phyloP scores from a whole-genome alignment of 139 green algal species.

The Micromonas pusilla region DNA sequence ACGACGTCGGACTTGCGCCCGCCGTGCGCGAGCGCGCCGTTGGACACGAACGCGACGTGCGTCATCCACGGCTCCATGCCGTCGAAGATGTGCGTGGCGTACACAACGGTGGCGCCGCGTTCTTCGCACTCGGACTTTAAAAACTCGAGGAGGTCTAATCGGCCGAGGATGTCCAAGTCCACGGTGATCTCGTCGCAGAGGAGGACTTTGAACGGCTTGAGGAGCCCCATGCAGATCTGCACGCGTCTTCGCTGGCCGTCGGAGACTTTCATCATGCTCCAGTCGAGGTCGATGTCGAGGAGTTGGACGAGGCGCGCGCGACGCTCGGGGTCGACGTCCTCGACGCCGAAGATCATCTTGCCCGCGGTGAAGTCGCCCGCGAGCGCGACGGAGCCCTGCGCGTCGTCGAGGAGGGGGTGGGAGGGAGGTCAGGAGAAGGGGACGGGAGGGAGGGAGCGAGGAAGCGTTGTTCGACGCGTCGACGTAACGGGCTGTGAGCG shows the following conservation, averaged over 20 bases:
- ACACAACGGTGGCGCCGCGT: slow-evolving; percentile 67
- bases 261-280: slow-evolving; percentile 74
- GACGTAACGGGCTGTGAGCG: not conserved
- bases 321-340: slow-evolving; percentile 31
- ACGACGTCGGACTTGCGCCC: slow-evolving; percentile 41
- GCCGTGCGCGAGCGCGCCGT: slow-evolving; percentile 13
- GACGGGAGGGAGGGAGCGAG: not conserved
- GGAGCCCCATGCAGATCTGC: slow-evolving; percentile 76
- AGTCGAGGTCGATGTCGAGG: slow-evolving; percentile 77
- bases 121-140: slow-evolving; percentile 66
- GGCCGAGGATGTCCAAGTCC: slow-evolving; percentile 92
- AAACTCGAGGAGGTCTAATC: slow-evolving; percentile 81
- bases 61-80: slow-evolving; percentile 89
- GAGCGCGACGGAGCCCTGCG: slow-evolving; percentile 78
- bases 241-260: slow-evolving; percentile 86
- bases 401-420: not conserved
- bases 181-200: slow-evolving; percentile 90
- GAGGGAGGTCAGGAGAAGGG: not conserved
- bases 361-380: slow-evolving; percentile 81
- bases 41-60: slow-evolving; percentile 77
- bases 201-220: slow-evolving; percentile 54
- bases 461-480: not conserved
- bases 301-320: slow-evolving; percentile 43
- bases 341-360: slow-evolving; percentile 72
- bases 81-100: slow-evolving; percentile 99